phyloP scores from a whole-genome alignment of 495 filamentous ascomycete genomes.

The Neurospora sp. region DNA sequence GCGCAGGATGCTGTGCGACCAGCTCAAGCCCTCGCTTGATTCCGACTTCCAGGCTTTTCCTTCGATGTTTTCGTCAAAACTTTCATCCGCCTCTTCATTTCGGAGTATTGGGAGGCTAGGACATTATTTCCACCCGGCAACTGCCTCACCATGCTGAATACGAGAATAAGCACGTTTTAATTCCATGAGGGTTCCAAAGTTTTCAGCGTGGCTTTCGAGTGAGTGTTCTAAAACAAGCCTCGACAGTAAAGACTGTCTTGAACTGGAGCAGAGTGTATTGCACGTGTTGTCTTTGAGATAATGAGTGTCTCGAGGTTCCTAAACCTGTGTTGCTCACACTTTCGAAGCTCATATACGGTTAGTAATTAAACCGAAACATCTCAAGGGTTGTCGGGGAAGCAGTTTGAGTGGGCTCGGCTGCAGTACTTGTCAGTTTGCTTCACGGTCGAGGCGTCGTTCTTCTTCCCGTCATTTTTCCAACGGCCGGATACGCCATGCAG shows the following conservation, averaged over 20 bases:
- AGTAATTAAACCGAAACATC: constrained; percentile 16
- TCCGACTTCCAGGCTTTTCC: neutral
- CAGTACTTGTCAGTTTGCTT: neutral
- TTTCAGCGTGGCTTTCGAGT: neutral
- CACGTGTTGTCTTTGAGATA: constrained; percentile 17
- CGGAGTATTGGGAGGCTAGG: neutral
- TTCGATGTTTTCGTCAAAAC: neutral
- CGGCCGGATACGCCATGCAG: neutral
- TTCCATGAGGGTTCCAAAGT: neutral
- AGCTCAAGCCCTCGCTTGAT: neutral
- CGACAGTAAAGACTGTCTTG: constrained; percentile 11
- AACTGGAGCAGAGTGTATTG: constrained; percentile 10
- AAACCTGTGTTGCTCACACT: neutral
- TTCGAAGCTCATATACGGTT: neutral
- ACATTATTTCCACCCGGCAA: neutral
- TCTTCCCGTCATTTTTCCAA: neutral
- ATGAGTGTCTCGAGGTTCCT: constrained; percentile 11
- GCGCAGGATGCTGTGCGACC: constrained; percentile 10
- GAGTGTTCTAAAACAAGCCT: neutral
- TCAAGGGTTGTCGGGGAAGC: neutral
- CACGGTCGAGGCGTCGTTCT: neutral
- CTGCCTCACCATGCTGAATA: neutral
- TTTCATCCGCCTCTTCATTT: neutral
- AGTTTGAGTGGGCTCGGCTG: neutral
- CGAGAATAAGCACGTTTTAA: neutral